These are phyloP conservation scores for Posidonia australis DNA, from an alignment of 106 monocot species.

Conservation along the genomic window DNA sequence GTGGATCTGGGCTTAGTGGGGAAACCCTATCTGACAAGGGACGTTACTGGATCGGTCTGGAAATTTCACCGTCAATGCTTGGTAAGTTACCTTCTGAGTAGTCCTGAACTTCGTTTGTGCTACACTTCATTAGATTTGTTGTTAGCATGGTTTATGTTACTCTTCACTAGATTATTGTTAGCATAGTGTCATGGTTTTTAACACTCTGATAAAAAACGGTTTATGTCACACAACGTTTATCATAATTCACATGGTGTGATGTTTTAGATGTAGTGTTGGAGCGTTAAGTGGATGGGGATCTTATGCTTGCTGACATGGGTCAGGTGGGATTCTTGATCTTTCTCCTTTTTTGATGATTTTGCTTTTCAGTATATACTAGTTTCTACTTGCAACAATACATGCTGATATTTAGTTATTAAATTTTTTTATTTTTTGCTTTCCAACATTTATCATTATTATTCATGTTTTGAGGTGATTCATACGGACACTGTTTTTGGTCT, in stretches of 20 bases:
- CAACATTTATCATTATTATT: too few relatives aligned
- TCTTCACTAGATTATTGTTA: too few relatives aligned
- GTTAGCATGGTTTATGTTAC: too few relatives aligned
- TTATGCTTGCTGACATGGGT: conserved; percentile 88
- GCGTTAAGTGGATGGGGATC: conserved; percentile 83
- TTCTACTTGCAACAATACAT: too few relatives aligned
- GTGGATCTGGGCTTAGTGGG: conserved; percentile 95
- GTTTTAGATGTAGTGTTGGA: conserved; percentile 77
- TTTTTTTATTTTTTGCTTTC: too few relatives aligned
- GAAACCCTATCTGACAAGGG: conserved; percentile 86
- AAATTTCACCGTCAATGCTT: conserved; percentile 71
- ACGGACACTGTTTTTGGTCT: too few relatives aligned
- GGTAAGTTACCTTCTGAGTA: conserved; percentile 25
- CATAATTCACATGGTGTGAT: background rate
- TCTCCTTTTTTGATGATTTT: background rate
- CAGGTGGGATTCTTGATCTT: conserved; percentile 39
- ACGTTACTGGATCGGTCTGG: conserved; percentile 91
- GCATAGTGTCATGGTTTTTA: background rate
- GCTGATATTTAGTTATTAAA: too few relatives aligned
- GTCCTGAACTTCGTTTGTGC: too few relatives aligned
- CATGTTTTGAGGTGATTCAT: too few relatives aligned
- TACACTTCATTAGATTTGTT: too few relatives aligned
- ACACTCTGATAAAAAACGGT: background rate
- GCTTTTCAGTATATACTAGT: background rate
- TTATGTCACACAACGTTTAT: background rate